Conservation (phyloP, 495 filamentous ascomycete genomes). For the Neurospora tetraspora region DNA sequence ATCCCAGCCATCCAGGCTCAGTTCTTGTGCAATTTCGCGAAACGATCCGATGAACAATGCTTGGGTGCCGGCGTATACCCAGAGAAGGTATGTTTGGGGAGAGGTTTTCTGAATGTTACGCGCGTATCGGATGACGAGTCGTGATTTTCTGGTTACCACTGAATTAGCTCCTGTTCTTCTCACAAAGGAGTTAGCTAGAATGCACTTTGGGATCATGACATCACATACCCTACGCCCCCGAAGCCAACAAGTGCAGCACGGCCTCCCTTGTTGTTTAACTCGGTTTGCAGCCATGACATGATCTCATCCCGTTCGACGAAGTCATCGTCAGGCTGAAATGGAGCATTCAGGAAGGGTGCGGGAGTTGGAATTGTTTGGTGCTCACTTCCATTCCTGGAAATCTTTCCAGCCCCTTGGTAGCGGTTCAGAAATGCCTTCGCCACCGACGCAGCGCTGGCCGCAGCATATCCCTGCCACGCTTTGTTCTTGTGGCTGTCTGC, state of each 20-base stretch:
- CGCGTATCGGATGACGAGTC: conserved; percentile 42
- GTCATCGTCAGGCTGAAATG: not conserved
- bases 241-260: conserved; percentile 32
- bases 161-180: not conserved
- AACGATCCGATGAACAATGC: conserved; percentile 32
- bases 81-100: conserved; percentile 34
- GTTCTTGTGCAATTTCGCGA: conserved; percentile 27
- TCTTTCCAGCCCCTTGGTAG: too few relatives aligned
- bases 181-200: not conserved
- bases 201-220: too few relatives aligned
- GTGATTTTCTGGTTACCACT: conserved; percentile 33
- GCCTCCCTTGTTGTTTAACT: not conserved
- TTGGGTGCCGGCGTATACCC: conserved; percentile 31
- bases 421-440: too few relatives aligned
- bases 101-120: conserved; percentile 24
- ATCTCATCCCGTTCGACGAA: conserved; percentile 1
- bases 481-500: too few relatives aligned
- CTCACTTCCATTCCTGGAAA: too few relatives aligned
- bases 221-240: conserved; percentile 40
- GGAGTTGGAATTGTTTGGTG: too few relatives aligned
- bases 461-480: too few relatives aligned
- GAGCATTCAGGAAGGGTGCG: too few relatives aligned
- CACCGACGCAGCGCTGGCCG: too few relatives aligned
- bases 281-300: not conserved
- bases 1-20: conserved; percentile 18